These are phyloP conservation scores for Trametes coccinea DNA, from an alignment of 768 basidiomycete genomes.

Conservation along the genomic window DNA sequence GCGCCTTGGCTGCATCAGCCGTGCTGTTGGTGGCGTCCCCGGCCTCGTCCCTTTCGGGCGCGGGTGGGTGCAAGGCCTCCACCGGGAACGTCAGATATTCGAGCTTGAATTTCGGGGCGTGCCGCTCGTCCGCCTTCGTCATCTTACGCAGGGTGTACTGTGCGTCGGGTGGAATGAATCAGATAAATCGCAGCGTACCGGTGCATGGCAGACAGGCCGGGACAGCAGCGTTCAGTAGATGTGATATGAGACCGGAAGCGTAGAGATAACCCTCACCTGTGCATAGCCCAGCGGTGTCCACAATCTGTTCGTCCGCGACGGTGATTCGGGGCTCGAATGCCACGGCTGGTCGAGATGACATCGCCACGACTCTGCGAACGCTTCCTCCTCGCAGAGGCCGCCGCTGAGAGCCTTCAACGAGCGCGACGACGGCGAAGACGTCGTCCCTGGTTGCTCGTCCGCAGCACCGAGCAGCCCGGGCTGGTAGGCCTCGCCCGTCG, in stretches of 20 bases:
- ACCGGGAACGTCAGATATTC: constrained; percentile 74
- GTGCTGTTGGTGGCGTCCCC: neutral
- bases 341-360: constrained; percentile 61
- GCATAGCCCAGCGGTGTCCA: constrained; percentile 83
- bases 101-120: constrained; percentile 64
- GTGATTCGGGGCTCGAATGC: constrained; percentile 63
- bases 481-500: constrained; percentile 41
- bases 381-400: constrained; percentile 47
- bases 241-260: neutral
- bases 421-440: constrained; percentile 9
- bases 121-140: constrained; percentile 44
- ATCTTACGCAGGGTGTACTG: constrained; percentile 67
- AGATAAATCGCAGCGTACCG: constrained; percentile 5
- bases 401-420: constrained; percentile 20
- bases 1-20: constrained; percentile 13
- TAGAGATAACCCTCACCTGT: constrained; percentile 54
- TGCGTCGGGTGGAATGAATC: constrained; percentile 1
- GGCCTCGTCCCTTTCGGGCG: constrained; percentile 21
- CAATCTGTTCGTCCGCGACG: constrained; percentile 66
- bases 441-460: constrained; percentile 20
- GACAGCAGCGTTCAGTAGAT: too few species aligned
- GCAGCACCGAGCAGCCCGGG: constrained; percentile 47
- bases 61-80: constrained; percentile 41
- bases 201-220: too few species aligned
- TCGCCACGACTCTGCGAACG: constrained; percentile 61